Base-by-base conservation (phyloP, 495 filamentous ascomycete species). In the Hypoxylon lienhwacheense region DNA sequence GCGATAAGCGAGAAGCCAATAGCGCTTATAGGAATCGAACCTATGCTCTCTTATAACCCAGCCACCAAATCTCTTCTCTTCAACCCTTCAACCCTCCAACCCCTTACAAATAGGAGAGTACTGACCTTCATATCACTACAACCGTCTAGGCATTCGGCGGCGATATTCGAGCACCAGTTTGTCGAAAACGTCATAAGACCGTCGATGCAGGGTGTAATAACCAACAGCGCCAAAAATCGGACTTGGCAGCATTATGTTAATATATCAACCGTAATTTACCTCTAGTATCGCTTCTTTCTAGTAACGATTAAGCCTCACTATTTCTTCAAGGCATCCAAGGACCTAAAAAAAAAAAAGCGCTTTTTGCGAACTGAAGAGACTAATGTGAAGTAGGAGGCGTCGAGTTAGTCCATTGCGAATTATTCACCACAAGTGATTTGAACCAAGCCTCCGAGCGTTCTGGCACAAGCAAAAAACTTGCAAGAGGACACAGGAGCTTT, bases 91-190 rank as follows among this genome's bases (percentile, higher is more conserved):
- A n/a, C n/a, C n/a, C n/a, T n/a, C n/a, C n/a, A n/a, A n/a, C n/a
- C n/a, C n/a, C n/a, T n/a, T n/a, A n/a, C n/a, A n/a, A n/a, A n/a
- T n/a, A n/a, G n/a, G n/a, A n/a, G n/a, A n/a, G n/a, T n/a, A n/a
- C n/a, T 17, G 7, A 11, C 16, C 17, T 20, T 3, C 4, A 20
- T 20, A 17, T 11, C 1, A 20, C 19, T 21, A 7, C 4, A 10
- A 21, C 6, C 34, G 17, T 8, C 16, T 37, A 20, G 21, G 7
- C 3, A 37, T 37, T n/a, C 16, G 3, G 42, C 44, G 7, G 55
- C 40, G 1, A 47, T 20, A 20, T 63, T 53, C 50, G 41, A 52
- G 36, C 66, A 66, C 66, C 66, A 70, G 22, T 57, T 47, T n/a
- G 64, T 60, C 0, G 43, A 10, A 31, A 61, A 67, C 2, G 49